These are phyloP conservation scores for Macroventuria anomochaeta DNA, from an alignment of 2,329 filamentous ascomycete genomes.

Conservation along the genomic window DNA sequence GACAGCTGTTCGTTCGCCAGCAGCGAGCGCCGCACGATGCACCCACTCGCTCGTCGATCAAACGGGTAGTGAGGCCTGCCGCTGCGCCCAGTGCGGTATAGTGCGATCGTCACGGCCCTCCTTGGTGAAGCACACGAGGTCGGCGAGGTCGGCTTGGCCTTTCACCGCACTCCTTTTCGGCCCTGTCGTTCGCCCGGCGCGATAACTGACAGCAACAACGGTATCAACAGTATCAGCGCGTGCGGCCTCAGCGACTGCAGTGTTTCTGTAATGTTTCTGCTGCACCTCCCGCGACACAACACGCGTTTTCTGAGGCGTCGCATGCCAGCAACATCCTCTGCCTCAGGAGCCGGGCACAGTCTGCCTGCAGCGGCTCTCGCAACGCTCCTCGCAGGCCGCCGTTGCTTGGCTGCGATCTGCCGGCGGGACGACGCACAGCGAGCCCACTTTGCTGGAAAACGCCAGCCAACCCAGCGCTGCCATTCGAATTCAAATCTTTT, in stretches of 20 bases:
- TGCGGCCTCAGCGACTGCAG: constrained; percentile 6
- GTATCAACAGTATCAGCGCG: constrained; percentile 20
- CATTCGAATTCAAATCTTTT: constrained; percentile 32
- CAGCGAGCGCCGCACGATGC: constrained; percentile 37
- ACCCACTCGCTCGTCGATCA: constrained; percentile 45
- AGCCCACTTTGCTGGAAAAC: constrained; percentile 26
- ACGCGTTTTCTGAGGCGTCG: constrained; percentile 12
- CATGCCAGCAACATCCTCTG: constrained; percentile 1
- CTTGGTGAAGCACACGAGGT: constrained; percentile 39
- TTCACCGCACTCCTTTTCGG: constrained; percentile 34
- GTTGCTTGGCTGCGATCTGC: constrained; percentile 31
- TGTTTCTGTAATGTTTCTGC: constrained; percentile 16
- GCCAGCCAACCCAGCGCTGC: constrained; percentile 20
- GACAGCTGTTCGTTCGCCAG: constrained; percentile 18
- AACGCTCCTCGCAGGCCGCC: constrained; percentile 22
- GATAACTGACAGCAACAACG: constrained; percentile 5
- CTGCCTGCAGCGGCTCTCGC: constrained; percentile 17
- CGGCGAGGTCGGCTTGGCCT: constrained; percentile 46
- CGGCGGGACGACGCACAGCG: constrained; percentile 27
- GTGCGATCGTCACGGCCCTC: constrained; percentile 38
- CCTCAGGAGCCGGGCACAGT: constrained; percentile 8
- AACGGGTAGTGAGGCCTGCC: constrained; percentile 48
- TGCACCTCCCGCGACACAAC: constrained; percentile 10
- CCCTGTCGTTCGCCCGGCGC: constrained; percentile 33
- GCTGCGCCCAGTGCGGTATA: constrained; percentile 35